Evolutionary conservation across 192 early-diverging fungal genomes (phyloP).

Genomic region (Mortierella hygrophila): DNA sequence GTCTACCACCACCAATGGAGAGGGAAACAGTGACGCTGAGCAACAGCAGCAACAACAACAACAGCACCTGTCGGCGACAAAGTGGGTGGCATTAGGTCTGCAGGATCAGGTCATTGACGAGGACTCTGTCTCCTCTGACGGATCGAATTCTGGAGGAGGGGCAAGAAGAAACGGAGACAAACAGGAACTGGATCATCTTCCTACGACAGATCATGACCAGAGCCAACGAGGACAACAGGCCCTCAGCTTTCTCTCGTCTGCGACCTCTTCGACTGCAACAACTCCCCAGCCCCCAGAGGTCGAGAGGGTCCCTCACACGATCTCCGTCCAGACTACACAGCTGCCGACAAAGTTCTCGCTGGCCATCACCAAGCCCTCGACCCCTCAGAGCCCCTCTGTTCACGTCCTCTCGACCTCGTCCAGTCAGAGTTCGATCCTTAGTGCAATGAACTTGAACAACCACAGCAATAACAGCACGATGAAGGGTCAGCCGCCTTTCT

Average conservation of each 20-base stretch:
- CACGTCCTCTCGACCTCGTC: conserved; percentile 32
- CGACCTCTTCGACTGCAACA: background rate
- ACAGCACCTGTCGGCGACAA: conserved; percentile 15
- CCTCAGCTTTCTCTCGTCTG: background rate
- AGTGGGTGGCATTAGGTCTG: conserved; percentile 22
- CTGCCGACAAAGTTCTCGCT: conserved; percentile 44
- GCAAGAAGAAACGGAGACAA: conserved; percentile 10
- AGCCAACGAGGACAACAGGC: background rate
- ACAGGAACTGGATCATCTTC: conserved; percentile 14
- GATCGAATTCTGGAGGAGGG: conserved; percentile 19
- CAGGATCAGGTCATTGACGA: conserved; percentile 51
- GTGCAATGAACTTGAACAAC: conserved; percentile 14
- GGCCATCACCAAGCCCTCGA: conserved; percentile 35
- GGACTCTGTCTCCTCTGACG: conserved; percentile 40
- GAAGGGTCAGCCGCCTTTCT: conserved; percentile 9
- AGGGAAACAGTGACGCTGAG: conserved; percentile 29
- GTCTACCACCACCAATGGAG: background rate
- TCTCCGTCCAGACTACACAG: conserved; percentile 40
- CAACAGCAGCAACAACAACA: conserved; percentile 9
- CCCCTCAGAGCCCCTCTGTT: conserved; percentile 21
- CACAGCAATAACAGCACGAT: conserved; percentile 5
- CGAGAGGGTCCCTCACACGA: conserved; percentile 39
- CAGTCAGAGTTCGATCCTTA: conserved; percentile 36
- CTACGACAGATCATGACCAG: background rate
- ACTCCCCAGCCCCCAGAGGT: conserved; percentile 14